Evolutionary conservation across 2,329 filamentous ascomycete genomes (phyloP).

Genomic region (Talaromyces sp.): DNA sequence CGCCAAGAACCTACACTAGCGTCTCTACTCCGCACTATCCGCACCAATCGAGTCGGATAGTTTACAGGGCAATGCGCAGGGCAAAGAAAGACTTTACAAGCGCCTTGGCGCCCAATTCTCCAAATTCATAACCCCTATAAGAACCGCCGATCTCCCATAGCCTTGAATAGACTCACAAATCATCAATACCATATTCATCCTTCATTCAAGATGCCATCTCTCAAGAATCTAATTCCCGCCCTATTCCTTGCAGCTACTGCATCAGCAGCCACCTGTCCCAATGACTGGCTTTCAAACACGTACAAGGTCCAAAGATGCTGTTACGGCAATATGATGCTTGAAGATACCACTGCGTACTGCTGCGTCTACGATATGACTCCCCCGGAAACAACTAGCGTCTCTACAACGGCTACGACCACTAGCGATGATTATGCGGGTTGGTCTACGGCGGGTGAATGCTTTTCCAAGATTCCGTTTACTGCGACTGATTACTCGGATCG

Average conservation of each 20-base stretch:
- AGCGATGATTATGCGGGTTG: not conserved
- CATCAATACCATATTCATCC: no score
- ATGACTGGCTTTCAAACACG: slow-evolving; percentile 1
- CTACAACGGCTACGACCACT: not conserved
- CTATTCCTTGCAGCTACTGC: not conserved
- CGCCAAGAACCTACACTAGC: no score
- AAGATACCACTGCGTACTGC: slow-evolving; percentile 2
- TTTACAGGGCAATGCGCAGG: no score
- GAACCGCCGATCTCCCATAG: no score
- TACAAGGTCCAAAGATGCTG: slow-evolving; percentile 1
- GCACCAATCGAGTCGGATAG: no score
- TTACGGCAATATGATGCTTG: slow-evolving; percentile 3
- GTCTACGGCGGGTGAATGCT: not conserved
- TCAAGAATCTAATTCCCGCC: not conserved
- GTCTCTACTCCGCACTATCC: no score
- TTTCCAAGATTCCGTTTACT: slow-evolving; percentile 7
- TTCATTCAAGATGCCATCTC: no score
- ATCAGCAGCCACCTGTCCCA: not conserved
- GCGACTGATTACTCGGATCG: slow-evolving; percentile 12
- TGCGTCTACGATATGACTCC: slow-evolving; percentile 5
- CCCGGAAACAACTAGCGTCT: not conserved
- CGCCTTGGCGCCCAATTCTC: no score
- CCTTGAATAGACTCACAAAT: no score
- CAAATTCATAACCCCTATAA: no score
- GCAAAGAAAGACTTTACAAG: no score